Evolutionary conservation across 1,284 basidiomycete species (phyloP).

Genomic region (Fomitopsis schrenkii): DNA sequence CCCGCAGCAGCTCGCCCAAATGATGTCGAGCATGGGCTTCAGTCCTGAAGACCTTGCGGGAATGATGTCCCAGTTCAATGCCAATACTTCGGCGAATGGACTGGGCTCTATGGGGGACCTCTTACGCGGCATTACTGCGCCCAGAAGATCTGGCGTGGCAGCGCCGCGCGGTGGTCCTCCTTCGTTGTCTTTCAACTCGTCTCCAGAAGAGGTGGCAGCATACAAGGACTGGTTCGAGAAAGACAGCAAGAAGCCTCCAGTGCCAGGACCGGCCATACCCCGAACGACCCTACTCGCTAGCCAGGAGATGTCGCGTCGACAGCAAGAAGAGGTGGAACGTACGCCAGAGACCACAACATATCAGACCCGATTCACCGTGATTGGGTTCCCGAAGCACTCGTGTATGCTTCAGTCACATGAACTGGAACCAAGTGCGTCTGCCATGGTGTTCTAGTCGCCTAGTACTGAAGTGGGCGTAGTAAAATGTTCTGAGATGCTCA

Average conservation of each 20-base stretch:
- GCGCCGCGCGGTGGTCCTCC: neutral
- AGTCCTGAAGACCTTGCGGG: neutral
- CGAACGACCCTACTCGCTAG: neutral
- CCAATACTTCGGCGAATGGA: neutral
- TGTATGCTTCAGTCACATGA: neutral
- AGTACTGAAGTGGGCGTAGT: neutral
- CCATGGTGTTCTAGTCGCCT: neutral
- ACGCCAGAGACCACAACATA: neutral
- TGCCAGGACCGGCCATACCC: neutral
- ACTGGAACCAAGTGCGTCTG: neutral
- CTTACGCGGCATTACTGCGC: neutral
- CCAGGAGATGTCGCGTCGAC: neutral
- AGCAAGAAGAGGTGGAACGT: neutral
- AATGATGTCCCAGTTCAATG: neutral
- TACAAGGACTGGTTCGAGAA: constrained; percentile 1
- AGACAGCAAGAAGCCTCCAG: neutral
- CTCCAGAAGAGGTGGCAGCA: neutral
- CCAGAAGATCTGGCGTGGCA: neutral
- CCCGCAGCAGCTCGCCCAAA: neutral
- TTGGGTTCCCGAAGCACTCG: neutral
- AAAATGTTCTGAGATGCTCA: neutral
- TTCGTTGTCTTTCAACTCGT: neutral
- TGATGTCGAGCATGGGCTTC: neutral
- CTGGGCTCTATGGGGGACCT: neutral
- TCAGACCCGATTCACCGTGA: neutral